Conservation (phyloP, 306 rosid genomes). For the Quercus wislizeni region DNA sequence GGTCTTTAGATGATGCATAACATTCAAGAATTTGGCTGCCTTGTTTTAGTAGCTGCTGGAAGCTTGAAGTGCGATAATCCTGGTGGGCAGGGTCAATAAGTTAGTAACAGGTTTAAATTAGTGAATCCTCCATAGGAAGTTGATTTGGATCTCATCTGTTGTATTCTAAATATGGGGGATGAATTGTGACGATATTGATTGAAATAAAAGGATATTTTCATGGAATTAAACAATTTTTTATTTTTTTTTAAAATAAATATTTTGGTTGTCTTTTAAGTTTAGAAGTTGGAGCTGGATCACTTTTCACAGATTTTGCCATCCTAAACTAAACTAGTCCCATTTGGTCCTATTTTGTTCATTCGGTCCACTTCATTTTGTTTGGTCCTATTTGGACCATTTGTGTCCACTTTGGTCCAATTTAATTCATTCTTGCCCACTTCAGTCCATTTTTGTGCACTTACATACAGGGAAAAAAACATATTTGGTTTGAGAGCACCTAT, state of each 20-base stretch:
- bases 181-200: not conserved
- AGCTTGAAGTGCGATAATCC: not conserved
- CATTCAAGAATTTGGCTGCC: not conserved
- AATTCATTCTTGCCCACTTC: too few relatives aligned
- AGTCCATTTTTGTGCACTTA: too few relatives aligned
- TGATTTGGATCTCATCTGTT: not conserved
- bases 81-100: not conserved
- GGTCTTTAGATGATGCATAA: conserved; percentile 51
- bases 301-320: not conserved
- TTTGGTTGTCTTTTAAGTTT: not conserved
- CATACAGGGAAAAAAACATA: too few relatives aligned
- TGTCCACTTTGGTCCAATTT: too few relatives aligned
- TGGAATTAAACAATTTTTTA: not conserved
- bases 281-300: not conserved
- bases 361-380: too few relatives aligned
- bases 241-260: not conserved
- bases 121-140: not conserved
- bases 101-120: not conserved
- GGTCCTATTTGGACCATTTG: too few relatives aligned
- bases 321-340: not conserved
- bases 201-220: not conserved
- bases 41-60: not conserved
- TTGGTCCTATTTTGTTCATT: too few relatives aligned
- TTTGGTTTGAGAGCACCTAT: too few relatives aligned
- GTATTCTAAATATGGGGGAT: not conserved